Evolutionary conservation across 345 rosid species (phyloP).

Genomic region (Turritis glabra): DNA sequence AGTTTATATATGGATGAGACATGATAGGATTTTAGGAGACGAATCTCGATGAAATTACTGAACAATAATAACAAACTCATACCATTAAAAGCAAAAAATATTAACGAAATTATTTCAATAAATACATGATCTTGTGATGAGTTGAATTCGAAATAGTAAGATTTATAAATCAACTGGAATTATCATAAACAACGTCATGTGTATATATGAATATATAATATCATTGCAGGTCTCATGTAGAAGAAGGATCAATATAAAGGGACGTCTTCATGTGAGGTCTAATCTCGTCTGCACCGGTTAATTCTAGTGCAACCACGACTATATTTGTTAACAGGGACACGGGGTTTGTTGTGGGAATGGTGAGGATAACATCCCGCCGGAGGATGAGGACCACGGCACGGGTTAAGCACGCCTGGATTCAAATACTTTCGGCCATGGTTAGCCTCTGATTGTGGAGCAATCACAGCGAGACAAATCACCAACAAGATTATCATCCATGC

Average conservation of each 20-base stretch:
- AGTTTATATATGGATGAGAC: background rate
- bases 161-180: background rate
- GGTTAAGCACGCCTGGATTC: background rate
- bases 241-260: background rate
- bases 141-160: background rate
- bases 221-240: background rate
- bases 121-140: background rate
- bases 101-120: background rate
- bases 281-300: background rate
- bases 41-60: background rate
- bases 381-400: conserved; percentile 6
- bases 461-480: conserved; percentile 15
- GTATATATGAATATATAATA: background rate
- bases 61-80: background rate
- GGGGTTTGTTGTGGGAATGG: background rate
- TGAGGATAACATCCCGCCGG: background rate
- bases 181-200: background rate
- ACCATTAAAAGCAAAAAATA: background rate
- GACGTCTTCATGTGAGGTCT: background rate
- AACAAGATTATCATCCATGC: conserved; percentile 21
- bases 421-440: background rate
- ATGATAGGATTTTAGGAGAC: background rate
- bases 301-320: background rate
- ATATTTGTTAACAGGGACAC: background rate
- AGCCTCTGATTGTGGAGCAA: conserved; percentile 22